phyloP scores from a whole-genome alignment of 2,329 filamentous ascomycete genomes.

The Pseudopithomyces chartarum region DNA sequence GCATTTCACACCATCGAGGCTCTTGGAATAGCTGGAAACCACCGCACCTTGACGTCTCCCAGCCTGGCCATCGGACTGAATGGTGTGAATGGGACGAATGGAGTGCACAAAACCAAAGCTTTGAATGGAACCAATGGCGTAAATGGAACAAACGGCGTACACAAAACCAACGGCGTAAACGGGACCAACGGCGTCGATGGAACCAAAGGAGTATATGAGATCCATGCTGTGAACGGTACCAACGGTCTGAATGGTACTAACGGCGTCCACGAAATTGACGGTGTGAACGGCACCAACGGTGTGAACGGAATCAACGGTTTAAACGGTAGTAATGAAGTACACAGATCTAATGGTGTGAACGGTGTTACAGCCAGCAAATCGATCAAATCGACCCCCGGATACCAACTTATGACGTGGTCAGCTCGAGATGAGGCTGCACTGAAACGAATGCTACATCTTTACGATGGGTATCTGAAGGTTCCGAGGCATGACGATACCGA shows the following conservation, averaged over 20 bases:
- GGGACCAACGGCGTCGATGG: neutral
- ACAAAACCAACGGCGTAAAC: neutral
- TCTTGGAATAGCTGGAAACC: neutral
- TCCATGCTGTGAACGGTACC: neutral
- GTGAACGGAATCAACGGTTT: too few relatives aligned
- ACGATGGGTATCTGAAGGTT: neutral
- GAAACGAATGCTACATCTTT: neutral
- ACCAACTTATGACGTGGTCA: neutral
- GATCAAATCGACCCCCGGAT: neutral
- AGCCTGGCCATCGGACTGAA: neutral
- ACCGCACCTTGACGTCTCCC: neutral
- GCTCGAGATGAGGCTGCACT: neutral
- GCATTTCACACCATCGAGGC: slow-evolving; percentile 9
- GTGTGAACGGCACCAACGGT: too few relatives aligned
- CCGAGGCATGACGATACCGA: neutral
- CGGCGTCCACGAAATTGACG: neutral
- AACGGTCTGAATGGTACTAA: neutral
- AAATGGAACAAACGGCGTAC: neutral
- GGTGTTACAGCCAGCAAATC: too few relatives aligned
- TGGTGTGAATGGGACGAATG: neutral
- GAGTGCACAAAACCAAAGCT: neutral
- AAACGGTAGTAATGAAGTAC: too few relatives aligned
- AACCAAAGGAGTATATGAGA: neutral
- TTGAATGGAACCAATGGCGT: neutral
- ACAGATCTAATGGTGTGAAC: too few relatives aligned